Conservation (phyloP, 2,329 filamentous ascomycete genomes). For the Arthrinium phaeospermum region DNA sequence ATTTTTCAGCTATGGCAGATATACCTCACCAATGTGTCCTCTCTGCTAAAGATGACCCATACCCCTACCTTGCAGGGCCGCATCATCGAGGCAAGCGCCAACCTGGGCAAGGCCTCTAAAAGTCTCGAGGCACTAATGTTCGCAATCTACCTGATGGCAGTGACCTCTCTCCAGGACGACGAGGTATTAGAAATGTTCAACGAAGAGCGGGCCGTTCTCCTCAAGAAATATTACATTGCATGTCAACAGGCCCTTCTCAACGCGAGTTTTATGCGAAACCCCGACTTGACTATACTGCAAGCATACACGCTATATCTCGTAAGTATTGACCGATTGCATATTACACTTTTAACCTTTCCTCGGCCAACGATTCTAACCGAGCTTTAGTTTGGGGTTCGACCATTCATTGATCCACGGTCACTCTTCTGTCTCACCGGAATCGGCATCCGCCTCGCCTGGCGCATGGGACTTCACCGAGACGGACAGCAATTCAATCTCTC, state of each 20-base stretch:
- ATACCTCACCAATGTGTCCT: constrained; percentile 73
- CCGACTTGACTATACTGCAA: constrained; percentile 69
- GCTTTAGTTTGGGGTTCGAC: constrained; percentile 59
- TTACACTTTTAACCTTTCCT: not conserved
- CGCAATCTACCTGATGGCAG: constrained; percentile 64
- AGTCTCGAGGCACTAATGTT: constrained; percentile 73
- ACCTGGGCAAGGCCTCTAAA: constrained; percentile 58
- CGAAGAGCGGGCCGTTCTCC: constrained; percentile 56
- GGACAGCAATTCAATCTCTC: constrained; percentile 54
- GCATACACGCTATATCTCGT: constrained; percentile 72
- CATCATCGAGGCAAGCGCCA: constrained; percentile 66
- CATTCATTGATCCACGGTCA: constrained; percentile 64
- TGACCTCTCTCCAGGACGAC: constrained; percentile 62
- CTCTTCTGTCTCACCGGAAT: constrained; percentile 67
- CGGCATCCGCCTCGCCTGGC: constrained; percentile 69
- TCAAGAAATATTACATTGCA: constrained; percentile 60
- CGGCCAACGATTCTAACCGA: not conserved
- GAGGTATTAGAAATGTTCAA: constrained; percentile 59
- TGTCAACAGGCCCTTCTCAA: constrained; percentile 70
- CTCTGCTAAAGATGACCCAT: constrained; percentile 71
- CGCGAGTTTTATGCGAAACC: constrained; percentile 69
- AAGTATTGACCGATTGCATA: constrained; percentile 35
- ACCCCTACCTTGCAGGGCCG: constrained; percentile 68
- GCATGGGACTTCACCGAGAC: constrained; percentile 73
- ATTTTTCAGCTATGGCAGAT: constrained; percentile 72